A percentile compares a stretch with the other conserved stretches of the same genome.
phyloP scores from a whole-genome alignment of 495 filamentous ascomycete species.

The Penicillium soppii region DNA sequence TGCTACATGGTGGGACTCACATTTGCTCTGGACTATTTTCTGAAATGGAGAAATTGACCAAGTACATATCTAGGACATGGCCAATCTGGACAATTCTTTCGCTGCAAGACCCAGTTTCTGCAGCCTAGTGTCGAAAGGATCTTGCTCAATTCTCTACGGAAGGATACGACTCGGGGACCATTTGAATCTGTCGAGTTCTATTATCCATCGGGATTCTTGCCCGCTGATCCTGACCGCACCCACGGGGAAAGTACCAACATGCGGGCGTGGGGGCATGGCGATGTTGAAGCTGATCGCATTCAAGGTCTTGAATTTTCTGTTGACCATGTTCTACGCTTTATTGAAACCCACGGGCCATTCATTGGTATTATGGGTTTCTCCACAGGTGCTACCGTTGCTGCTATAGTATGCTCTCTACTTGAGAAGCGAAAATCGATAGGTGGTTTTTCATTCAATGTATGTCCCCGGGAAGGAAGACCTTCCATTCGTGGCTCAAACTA shows the following conservation, averaged over 20 bases:
- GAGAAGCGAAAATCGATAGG: background rate
- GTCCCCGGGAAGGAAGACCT: background rate
- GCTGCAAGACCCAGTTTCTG: conserved; percentile 13
- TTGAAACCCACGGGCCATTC: background rate
- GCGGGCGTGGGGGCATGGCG: conserved; percentile 5
- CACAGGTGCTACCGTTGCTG: background rate
- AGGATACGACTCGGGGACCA: background rate
- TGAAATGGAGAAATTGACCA: no score
- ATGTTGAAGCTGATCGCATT: background rate
- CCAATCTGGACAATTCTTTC: conserved; percentile 10
- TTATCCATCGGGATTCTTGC: conserved; percentile 1
- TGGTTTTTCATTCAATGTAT: background rate
- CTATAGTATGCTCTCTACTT: conserved; percentile 2
- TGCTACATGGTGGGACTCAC: conserved; percentile 2
- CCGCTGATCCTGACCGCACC: background rate
- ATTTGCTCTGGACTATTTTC: no score
- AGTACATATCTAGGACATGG: conserved; percentile 4
- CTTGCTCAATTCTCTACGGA: background rate
- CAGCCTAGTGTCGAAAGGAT: background rate
- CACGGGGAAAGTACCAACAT: background rate
- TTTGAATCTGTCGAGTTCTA: background rate
- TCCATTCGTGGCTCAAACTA: background rate
- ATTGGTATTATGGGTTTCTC: conserved; percentile 5
- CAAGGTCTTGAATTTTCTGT: background rate
- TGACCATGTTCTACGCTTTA: background rate